Evolutionary conservation across 306 rosid species (phyloP).

Genomic region (Hippophae tibetana): DNA sequence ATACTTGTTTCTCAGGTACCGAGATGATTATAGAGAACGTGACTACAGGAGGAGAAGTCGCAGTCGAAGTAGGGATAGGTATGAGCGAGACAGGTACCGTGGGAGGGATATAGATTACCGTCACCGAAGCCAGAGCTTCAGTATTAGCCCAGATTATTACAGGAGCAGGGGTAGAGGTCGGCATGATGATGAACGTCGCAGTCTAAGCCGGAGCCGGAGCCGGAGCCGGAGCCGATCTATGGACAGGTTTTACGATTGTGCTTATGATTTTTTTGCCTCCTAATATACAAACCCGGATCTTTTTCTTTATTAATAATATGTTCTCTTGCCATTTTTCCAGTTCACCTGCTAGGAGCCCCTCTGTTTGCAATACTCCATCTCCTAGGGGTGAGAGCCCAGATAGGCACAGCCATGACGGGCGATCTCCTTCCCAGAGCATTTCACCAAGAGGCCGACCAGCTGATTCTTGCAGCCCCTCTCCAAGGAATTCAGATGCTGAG

Average conservation of each 20-base stretch:
- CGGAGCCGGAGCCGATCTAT: slow-evolving; percentile 32
- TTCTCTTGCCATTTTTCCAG: background rate
- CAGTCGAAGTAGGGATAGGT: slow-evolving; percentile 64
- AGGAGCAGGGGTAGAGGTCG: slow-evolving; percentile 53
- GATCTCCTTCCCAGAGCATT: slow-evolving; percentile 49
- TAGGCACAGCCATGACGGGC: slow-evolving; percentile 35
- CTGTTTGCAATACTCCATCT: slow-evolving; percentile 42
- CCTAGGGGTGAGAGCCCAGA: slow-evolving; percentile 49
- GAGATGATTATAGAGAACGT: slow-evolving; percentile 51
- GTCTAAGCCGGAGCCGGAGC: slow-evolving; percentile 52
- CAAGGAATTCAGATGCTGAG: slow-evolving; percentile 44
- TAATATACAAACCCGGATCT: background rate
- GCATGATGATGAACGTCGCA: slow-evolving; percentile 44
- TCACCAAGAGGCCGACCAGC: slow-evolving; percentile 42
- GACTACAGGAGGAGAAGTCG: slow-evolving; percentile 60
- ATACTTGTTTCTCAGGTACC: slow-evolving; percentile 27
- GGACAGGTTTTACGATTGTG: slow-evolving; percentile 39
- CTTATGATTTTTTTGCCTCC: slow-evolving; percentile 5
- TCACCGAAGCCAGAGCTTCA: slow-evolving; percentile 61
- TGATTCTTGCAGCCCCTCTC: slow-evolving; percentile 54
- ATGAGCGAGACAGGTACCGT: slow-evolving; percentile 50
- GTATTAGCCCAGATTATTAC: slow-evolving; percentile 58
- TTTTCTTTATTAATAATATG: background rate
- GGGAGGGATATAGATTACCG: slow-evolving; percentile 51
- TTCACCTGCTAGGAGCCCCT: slow-evolving; percentile 40